phyloP scores from a whole-genome alignment of 768 basidiomycete species.

The Leucosporidium scottii region DNA sequence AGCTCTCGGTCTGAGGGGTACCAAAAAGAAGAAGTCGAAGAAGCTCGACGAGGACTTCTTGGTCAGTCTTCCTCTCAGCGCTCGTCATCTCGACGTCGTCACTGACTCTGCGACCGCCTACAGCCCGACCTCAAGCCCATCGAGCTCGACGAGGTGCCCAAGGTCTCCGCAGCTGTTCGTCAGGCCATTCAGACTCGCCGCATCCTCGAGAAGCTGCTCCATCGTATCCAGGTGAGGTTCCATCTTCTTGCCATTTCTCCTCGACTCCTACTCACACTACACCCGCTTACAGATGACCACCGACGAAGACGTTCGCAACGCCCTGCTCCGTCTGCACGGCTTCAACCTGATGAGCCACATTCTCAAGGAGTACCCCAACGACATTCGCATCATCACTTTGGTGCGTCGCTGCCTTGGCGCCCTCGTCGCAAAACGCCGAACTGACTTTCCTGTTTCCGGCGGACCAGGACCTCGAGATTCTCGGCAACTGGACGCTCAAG shows the following conservation, averaged over 20 bases:
- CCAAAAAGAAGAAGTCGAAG: constrained; percentile 79
- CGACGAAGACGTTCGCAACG: constrained; percentile 65
- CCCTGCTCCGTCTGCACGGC: constrained; percentile 86
- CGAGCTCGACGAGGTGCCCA: constrained; percentile 70
- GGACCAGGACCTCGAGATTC: constrained; percentile 42
- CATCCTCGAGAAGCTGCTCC: constrained; percentile 72
- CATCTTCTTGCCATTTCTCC: not conserved
- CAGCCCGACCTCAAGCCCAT: constrained; percentile 75
- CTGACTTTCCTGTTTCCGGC: no score
- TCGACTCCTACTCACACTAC: not conserved
- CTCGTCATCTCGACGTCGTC: not conserved
- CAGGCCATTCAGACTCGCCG: constrained; percentile 71
- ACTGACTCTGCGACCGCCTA: not conserved
- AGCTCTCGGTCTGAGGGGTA: constrained; percentile 71
- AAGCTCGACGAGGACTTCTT: constrained; percentile 91
- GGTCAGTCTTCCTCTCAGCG: constrained; percentile 46
- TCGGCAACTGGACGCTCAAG: constrained; percentile 64
- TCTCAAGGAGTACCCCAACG: constrained; percentile 64
- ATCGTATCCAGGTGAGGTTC: constrained; percentile 64
- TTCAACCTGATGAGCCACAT: constrained; percentile 87
- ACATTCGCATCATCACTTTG: constrained; percentile 61
- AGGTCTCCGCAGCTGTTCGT: constrained; percentile 81
- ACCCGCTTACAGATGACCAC: constrained; percentile 65
- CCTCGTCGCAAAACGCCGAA: constrained; percentile 45
- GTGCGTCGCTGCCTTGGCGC: constrained; percentile 47